phyloP scores from a whole-genome alignment of 768 basidiomycete genomes.

The Tulasnella sp. region DNA sequence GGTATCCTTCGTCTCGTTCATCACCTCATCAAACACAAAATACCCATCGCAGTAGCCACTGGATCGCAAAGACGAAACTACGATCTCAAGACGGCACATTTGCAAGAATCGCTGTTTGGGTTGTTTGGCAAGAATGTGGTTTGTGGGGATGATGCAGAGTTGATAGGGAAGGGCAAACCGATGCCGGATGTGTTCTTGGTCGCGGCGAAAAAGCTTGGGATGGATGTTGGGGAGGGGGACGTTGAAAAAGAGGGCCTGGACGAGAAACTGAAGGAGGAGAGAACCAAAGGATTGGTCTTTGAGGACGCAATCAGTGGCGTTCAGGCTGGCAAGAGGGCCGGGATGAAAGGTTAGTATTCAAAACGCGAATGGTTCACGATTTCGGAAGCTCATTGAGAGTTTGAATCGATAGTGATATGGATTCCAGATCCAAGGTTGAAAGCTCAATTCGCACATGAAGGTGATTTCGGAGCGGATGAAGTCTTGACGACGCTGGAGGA shows the following conservation, averaged over 20 bases:
- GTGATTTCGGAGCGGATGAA: conserved; percentile 43
- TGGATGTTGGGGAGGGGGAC: conserved; percentile 41
- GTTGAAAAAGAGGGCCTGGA: conserved; percentile 25
- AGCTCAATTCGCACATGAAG: conserved; percentile 34
- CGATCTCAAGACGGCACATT: conserved; percentile 54
- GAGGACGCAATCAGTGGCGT: conserved; percentile 74
- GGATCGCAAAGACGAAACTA: conserved; percentile 59
- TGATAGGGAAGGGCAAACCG: conserved; percentile 50
- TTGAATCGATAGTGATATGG: conserved; percentile 54
- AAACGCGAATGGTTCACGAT: background rate
- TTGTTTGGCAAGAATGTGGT: conserved; percentile 55
- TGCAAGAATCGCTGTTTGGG: conserved; percentile 41
- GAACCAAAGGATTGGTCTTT: conserved; percentile 62
- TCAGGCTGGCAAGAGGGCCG: conserved; percentile 71
- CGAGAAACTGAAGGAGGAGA: conserved; percentile 36
- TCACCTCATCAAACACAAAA: conserved; percentile 53
- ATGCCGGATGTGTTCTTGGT: conserved; percentile 70
- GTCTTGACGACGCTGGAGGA: conserved; percentile 52
- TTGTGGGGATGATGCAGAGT: conserved; percentile 54
- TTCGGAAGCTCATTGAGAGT: background rate
- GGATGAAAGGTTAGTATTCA: conserved; percentile 62
- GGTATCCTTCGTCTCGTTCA: conserved; percentile 58
- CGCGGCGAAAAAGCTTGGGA: conserved; percentile 52
- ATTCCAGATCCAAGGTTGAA: conserved; percentile 62
- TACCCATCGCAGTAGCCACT: conserved; percentile 78